Base-by-base conservation (phyloP, 1,284 basidiomycete genomes). In the Ganoderma lucidum region DNA sequence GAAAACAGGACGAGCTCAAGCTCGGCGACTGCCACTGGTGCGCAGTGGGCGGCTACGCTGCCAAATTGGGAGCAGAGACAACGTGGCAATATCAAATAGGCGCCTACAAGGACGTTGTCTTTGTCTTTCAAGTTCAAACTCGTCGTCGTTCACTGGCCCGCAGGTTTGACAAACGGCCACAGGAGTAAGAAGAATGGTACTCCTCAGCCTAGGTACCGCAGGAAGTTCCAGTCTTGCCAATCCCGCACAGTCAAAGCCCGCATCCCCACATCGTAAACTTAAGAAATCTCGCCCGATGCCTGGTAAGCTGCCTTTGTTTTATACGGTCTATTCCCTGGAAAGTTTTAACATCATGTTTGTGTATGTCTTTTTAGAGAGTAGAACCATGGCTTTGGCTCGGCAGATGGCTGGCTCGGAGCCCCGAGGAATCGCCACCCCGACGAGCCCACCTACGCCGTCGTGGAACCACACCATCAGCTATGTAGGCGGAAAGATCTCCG, bases 301-400 rank as follows among this genome's bases (percentile, higher is more conserved):
- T 32, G 53, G 53, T 56, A 6, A 4, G 53, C 53, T 32, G 5
- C 6, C 32, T 35, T 56, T 6, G 6, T 55, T 35, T 56, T 6
- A 15, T 28, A 30, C 17, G 28, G 4, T 53, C 51, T 15, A 10
- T 4, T 15, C 28, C 28, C 23, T 12, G 12, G 12, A 30, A 48
- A n/a, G 45, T 6, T 48, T 6, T 30, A 30, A 30, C 23, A 30
- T 53, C 23, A 23, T 23, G 23, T 14, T 58, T 58, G 14, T 37
- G 14, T 23, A 23, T 23, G 23, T 17, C 56, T 0, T 35, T 19
- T 17, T 58, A 39, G 69, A 70, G 65, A 69, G 66, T 37, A 66
- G 68, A 55, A 69, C 68, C 28, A 69, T 70, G 63, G 41, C 62
- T 4, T 42, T 65, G 14, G 71, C 66, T 15, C 63, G 68, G 17